Evolutionary conservation across 768 basidiomycete species (phyloP).

Genomic region (Cystofilobasidium ferigula): DNA sequence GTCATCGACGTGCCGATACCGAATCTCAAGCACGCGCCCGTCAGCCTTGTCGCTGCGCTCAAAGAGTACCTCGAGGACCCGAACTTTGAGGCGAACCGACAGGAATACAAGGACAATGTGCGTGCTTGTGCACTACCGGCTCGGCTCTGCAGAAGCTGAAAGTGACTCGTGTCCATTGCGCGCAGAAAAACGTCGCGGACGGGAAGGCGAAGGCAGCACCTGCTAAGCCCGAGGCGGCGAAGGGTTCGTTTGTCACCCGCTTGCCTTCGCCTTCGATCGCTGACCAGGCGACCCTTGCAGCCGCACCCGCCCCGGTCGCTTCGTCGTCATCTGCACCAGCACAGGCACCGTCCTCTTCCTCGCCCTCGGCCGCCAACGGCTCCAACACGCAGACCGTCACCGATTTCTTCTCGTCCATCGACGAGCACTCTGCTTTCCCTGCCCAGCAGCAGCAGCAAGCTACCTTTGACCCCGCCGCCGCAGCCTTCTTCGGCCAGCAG

Average conservation of each 20-base stretch:
- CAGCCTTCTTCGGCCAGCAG: constrained; percentile 43
- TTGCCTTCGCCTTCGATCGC: background rate
- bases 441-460: too few relatives aligned
- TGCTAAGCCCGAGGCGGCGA: background rate
- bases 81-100: constrained; percentile 87
- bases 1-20: constrained; percentile 88
- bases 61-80: constrained; percentile 95
- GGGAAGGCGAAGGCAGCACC: constrained; percentile 1
- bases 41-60: constrained; percentile 80
- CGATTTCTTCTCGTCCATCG: constrained; percentile 86
- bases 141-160: background rate
- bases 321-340: constrained; percentile 25
- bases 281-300: background rate
- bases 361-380: constrained; percentile 33
- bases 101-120: constrained; percentile 70
- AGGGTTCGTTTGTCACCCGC: constrained; percentile 18
- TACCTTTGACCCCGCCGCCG: constrained; percentile 50
- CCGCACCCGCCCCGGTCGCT: background rate
- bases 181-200: constrained; percentile 20
- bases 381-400: constrained; percentile 40
- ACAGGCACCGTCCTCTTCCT: constrained; percentile 28
- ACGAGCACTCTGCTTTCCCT: too few relatives aligned
- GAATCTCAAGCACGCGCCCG: constrained; percentile 83
- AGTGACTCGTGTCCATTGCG: background rate
- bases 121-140: constrained; percentile 37